These are phyloP conservation scores for Cichorium intybus DNA, from an alignment of 140 eudicot species.

Conservation along the genomic window DNA sequence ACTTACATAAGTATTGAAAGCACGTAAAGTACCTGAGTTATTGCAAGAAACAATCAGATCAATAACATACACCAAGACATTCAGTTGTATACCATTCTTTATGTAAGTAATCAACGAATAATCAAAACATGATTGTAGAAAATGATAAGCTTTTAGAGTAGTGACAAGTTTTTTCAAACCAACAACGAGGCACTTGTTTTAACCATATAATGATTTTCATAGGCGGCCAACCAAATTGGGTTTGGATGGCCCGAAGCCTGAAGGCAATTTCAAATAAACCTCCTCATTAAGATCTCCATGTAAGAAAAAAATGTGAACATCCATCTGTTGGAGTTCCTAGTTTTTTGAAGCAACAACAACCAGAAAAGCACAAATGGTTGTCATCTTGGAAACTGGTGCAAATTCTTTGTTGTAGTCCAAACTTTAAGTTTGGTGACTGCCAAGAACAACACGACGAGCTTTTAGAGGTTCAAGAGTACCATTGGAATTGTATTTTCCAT, in stretches of 20 bases:
- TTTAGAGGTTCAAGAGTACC: background rate
- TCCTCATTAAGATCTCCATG: conserved; percentile 2
- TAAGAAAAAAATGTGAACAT: conserved; percentile 12
- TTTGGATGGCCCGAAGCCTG: background rate
- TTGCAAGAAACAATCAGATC: conserved; percentile 20
- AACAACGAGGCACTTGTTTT: conserved; percentile 15
- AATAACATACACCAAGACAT: conserved; percentile 29
- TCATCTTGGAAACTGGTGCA: too few species aligned
- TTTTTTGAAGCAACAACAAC: conserved; percentile 6
- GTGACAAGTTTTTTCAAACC: too few species aligned
- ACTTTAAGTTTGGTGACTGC: background rate
- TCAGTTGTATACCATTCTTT: background rate
- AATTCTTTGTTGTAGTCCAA: background rate
- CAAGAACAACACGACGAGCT: background rate
- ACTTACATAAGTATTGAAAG: conserved; percentile 21
- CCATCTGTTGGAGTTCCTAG: conserved; percentile 8
- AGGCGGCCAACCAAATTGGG: background rate
- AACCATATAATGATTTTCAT: conserved; percentile 21
- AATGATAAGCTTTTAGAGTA: too few species aligned
- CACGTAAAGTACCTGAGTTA: background rate
- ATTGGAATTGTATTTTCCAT: background rate
- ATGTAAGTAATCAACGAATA: conserved; percentile 15
- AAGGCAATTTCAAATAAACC: background rate
- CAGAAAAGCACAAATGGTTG: too few species aligned
- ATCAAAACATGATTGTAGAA: conserved; percentile 2